Conservation (phyloP, 441 rosid genomes). For the Mallotus repandus region DNA sequence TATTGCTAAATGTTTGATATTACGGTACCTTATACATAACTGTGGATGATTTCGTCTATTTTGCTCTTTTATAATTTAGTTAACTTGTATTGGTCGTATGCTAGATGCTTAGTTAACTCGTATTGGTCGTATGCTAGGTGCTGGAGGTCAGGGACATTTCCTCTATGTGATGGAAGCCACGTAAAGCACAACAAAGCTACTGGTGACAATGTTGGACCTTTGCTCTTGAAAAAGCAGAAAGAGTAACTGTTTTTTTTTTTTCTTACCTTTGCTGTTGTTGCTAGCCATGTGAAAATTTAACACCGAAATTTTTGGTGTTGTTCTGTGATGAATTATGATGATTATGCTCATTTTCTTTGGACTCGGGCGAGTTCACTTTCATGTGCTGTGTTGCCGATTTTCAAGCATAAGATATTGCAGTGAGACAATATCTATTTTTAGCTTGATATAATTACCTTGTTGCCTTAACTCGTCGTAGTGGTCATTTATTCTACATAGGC, state of each 20-base stretch:
- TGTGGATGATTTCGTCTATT: not conserved
- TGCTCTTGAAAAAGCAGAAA: conserved; percentile 72
- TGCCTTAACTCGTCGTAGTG: not conserved
- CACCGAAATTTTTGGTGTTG: not conserved
- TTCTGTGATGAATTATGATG: no score
- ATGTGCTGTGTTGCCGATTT: not conserved
- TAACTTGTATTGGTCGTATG: conserved; percentile 19
- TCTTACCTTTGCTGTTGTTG: not conserved
- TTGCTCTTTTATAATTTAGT: not conserved
- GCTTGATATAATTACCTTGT: not conserved
- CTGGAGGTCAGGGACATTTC: conserved; percentile 91
- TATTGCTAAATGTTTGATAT: conserved; percentile 1
- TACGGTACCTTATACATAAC: not conserved
- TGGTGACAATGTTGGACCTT: conserved; percentile 94
- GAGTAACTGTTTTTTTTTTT: conserved; percentile 1
- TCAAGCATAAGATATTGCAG: not conserved
- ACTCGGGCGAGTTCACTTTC: not conserved
- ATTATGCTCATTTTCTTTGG: not conserved
- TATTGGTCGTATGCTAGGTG: conserved; percentile 43
- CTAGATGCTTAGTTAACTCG: conserved; percentile 76
- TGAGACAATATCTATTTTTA: not conserved
- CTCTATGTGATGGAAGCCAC: conserved; percentile 84
- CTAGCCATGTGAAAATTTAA: conserved; percentile 7
- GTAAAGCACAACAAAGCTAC: conserved; percentile 92
- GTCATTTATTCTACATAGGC: not conserved